Conservation (phyloP, 192 early-diverging fungal genomes). For the Podila clonocystis region DNA sequence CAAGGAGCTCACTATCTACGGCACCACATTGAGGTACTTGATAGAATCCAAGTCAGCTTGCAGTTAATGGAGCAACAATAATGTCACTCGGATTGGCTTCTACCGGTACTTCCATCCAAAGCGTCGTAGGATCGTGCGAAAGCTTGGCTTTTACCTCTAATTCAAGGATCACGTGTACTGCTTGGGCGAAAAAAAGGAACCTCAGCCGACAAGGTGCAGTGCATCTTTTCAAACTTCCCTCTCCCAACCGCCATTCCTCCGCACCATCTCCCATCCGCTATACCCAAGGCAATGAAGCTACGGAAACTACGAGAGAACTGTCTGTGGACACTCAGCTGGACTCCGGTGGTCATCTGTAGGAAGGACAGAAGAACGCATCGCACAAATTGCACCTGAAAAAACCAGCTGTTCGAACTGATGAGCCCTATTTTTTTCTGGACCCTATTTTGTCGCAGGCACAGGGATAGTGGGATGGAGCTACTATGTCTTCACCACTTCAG, state of each 20-base stretch:
- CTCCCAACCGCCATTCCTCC: neutral
- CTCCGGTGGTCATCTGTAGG: constrained; percentile 42
- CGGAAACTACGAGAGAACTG: constrained; percentile 26
- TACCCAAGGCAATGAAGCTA: constrained; percentile 18
- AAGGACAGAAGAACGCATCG: neutral
- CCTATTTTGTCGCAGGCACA: constrained; percentile 8
- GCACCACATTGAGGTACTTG: too few relatives aligned
- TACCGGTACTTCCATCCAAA: too few relatives aligned
- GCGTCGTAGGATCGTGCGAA: too few relatives aligned
- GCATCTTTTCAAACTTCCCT: neutral
- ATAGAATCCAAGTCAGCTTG: too few relatives aligned
- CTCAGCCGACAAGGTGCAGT: too few relatives aligned
- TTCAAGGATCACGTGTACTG: too few relatives aligned
- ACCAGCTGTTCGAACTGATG: neutral
- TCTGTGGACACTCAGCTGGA: constrained; percentile 21
- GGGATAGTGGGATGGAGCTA: constrained; percentile 34
- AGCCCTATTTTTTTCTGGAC: neutral
- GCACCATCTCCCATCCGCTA: neutral
- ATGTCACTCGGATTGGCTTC: too few relatives aligned
- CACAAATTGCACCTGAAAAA: neutral
- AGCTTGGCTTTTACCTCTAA: too few relatives aligned
- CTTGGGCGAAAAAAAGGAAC: too few relatives aligned
- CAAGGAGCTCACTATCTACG: too few relatives aligned
- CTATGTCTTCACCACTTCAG: constrained; percentile 26
- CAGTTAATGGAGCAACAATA: too few relatives aligned